phyloP scores from a whole-genome alignment of 176 grass and related monocot species.

The Echinochloa phyllopogon region DNA sequence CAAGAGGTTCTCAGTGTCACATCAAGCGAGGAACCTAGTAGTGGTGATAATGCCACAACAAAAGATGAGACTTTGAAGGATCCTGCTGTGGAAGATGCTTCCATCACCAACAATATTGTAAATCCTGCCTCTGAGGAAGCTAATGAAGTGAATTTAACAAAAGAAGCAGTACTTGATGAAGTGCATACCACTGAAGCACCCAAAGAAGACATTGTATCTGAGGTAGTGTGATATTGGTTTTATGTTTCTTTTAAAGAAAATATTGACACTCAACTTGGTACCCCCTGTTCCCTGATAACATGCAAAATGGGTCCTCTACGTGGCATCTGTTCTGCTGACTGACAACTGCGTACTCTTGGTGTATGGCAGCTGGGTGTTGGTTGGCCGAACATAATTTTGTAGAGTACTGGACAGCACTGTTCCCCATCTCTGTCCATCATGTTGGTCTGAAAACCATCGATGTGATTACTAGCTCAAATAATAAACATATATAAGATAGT shows the following conservation, averaged over 20 bases:
- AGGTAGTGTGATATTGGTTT: slow-evolving; percentile 43
- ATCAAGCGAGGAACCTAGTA: slow-evolving; percentile 41
- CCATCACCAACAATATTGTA: not conserved
- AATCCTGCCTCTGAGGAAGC: slow-evolving; percentile 41
- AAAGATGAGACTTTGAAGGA: slow-evolving; percentile 54
- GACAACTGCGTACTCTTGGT: slow-evolving; percentile 3
- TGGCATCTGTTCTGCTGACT: slow-evolving; percentile 20
- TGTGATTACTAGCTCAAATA: slow-evolving; percentile 18
- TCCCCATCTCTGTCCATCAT: not conserved
- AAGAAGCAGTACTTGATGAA: slow-evolving; percentile 27
- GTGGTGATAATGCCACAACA: slow-evolving; percentile 18
- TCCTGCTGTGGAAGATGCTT: slow-evolving; percentile 41
- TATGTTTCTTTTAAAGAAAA: slow-evolving; percentile 12
- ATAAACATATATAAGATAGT: not conserved
- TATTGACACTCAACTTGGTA: slow-evolving; percentile 24
- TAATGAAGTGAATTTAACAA: slow-evolving; percentile 36
- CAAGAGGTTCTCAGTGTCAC: slow-evolving; percentile 45
- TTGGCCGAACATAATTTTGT: slow-evolving; percentile 7
- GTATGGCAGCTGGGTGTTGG: slow-evolving; percentile 5
- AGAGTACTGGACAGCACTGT: not conserved
- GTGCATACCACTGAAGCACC: slow-evolving; percentile 30
- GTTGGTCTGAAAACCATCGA: slow-evolving; percentile 14
- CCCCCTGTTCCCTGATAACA: slow-evolving; percentile 24
- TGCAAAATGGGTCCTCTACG: slow-evolving; percentile 8
- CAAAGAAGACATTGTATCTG: not conserved